Percentiles rank a stretch among this genome's conserved stretches.
These are phyloP conservation scores for Pachyrhizus erosus DNA, from an alignment of 306 rosid species.

Conservation along the genomic window DNA sequence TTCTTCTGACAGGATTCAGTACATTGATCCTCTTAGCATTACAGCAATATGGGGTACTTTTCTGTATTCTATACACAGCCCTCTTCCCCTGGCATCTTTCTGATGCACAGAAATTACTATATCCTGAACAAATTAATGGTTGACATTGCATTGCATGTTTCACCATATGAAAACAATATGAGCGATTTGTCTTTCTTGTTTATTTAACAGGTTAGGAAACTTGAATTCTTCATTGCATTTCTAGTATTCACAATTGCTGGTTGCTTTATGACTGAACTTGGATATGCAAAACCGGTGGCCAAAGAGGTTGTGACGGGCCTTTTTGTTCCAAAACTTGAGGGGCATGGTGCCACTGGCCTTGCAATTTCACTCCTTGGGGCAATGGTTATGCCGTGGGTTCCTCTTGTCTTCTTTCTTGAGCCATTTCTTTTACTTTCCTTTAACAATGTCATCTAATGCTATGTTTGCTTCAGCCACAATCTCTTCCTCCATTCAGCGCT, in stretches of 20 bases:
- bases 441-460: constrained; percentile 3
- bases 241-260: constrained; percentile 77
- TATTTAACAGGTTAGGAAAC: constrained; percentile 74
- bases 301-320: constrained; percentile 46
- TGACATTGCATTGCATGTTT: neutral
- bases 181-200: neutral
- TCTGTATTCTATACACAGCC: constrained; percentile 6
- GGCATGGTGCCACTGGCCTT: constrained; percentile 86
- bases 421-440: neutral
- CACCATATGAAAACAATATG: neutral
- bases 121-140: neutral
- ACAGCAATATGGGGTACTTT: constrained; percentile 89
- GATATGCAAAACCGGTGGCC: constrained; percentile 39
- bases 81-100: neutral
- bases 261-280: constrained; percentile 62
- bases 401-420: neutral
- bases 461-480: constrained; percentile 67
- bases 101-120: neutral
- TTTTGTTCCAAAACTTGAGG: constrained; percentile 61
- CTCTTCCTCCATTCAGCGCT: constrained; percentile 92
- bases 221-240: constrained; percentile 82
- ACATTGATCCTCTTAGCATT: constrained; percentile 53
- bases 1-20: constrained; percentile 48
- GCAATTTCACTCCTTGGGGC: constrained; percentile 95
- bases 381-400: constrained; percentile 95